A percentile compares a stretch with the other conserved stretches of the same genome.
Conservation (phyloP, 352 stramenopile genomes). For the Globisporangium alternatum region DNA sequence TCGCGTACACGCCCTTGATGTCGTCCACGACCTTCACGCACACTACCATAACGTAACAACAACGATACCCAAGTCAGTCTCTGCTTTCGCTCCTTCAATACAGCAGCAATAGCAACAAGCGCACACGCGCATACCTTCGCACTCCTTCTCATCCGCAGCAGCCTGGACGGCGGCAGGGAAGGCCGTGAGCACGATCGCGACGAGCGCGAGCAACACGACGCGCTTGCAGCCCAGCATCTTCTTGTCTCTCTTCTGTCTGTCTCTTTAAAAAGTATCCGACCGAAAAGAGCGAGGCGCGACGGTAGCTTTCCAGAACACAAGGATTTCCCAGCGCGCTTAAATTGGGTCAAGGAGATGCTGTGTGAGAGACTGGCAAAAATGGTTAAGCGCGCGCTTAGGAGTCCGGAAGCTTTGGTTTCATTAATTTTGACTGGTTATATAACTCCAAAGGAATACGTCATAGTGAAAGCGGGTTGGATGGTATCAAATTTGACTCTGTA, state of each 20-base stretch:
- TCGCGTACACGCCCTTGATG: slow-evolving; percentile 68
- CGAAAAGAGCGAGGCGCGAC: not conserved
- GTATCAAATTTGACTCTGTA: not conserved
- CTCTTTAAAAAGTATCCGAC: slow-evolving; percentile 19
- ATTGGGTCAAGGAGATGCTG: not conserved
- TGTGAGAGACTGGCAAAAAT: not conserved
- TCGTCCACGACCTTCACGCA: slow-evolving; percentile 91
- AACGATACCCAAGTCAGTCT: not conserved
- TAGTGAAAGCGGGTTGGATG: too few species aligned
- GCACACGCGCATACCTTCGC: slow-evolving; percentile 71
- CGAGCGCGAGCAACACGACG: slow-evolving; percentile 63
- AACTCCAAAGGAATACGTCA: not conserved
- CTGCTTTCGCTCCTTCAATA: not conserved
- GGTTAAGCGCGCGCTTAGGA: slow-evolving; percentile 7
- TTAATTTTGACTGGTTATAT: not conserved
- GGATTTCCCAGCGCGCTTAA: slow-evolving; percentile 23
- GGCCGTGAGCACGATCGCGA: slow-evolving; percentile 46
- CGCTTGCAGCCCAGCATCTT: slow-evolving; percentile 60
- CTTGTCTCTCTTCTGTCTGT: slow-evolving; percentile 5
- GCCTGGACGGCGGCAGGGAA: slow-evolving; percentile 29
- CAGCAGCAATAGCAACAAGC: not conserved
- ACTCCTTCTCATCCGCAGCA: slow-evolving; percentile 79
- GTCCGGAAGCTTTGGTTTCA: not conserved
- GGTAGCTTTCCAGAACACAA: slow-evolving; percentile 11
- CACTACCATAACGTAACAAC: slow-evolving; percentile 40